Base-by-base conservation (phyloP, 2,329 filamentous ascomycete species). In the Calycina herbarum region DNA sequence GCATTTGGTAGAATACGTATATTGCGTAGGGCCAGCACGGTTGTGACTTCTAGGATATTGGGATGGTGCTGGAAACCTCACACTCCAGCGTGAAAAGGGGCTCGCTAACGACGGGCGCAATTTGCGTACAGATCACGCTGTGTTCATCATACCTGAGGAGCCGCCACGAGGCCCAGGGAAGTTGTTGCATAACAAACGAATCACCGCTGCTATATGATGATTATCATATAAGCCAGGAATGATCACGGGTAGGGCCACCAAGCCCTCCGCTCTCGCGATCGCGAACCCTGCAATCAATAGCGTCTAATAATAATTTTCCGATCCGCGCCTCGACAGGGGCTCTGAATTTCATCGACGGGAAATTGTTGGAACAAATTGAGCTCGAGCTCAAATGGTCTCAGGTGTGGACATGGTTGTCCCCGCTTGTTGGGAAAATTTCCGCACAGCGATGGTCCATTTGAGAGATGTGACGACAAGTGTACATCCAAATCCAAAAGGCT, bases 141-240 rank as follows among this genome's bases (percentile, higher is more conserved):
- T 27, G 57, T 17, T 24, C 17, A 15, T 35, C 13, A 62, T 33
- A 62, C 24, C 17, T 31, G 29, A 57, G 31, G 61, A 38, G 59
- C 66, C 62, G 67, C 70, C 70, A 70, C 69, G 69, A 72, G 69
- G 68, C 59, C 63, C 61, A 63, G 33, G 68, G 59, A 48, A 38
- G 20, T 4, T 45, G 57, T 61, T 66, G 69, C 68, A 70, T 68
- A 66, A 67, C 62, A 67, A 68, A 66, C 51, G 59, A 68, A 64
- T 61, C 61, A 66, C 60, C 45, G 58, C 54, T 48, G 33, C 66
- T 68, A 72, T 73, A 72, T 65, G 31, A 70, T 66, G 69, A 72
- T 73, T 67, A 8, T 69, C 70, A 70, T 72, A 72, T 72, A 62
- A 63, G 57, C 65, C 57, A 60, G 64, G 68, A 64, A 56, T 24